Conservation (phyloP, 805 yeast genomes). For the Candida bentonensis region DNA sequence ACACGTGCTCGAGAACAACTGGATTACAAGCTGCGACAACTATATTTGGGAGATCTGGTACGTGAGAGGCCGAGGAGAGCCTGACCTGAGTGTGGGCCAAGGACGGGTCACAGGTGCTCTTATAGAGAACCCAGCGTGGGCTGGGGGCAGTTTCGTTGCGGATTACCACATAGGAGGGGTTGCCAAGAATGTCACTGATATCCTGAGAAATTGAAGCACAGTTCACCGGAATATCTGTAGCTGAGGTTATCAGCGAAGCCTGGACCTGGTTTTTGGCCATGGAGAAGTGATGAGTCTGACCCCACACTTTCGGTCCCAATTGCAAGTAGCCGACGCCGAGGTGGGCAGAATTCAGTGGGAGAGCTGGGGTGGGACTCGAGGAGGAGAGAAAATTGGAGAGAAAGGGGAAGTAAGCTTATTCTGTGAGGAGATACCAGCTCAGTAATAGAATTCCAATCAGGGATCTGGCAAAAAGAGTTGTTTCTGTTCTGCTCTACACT, state of each 20-base stretch:
- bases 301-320: neutral
- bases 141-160: neutral
- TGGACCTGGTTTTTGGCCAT: conserved; percentile 2
- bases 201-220: neutral
- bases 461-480: too few species aligned
- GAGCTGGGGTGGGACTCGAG: too few species aligned
- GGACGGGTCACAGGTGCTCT: neutral
- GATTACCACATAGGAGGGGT: neutral
- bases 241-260: conserved; percentile 4
- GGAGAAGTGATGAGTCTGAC: neutral
- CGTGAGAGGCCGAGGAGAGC: neutral
- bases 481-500: too few species aligned
- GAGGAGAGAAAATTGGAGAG: too few species aligned
- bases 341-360: too few species aligned
- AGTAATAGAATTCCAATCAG: too few species aligned
- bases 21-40: neutral
- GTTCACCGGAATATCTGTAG: conserved; percentile 1
- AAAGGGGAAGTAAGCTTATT: too few species aligned
- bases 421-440: too few species aligned
- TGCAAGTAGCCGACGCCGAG: too few species aligned
- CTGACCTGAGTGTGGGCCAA: neutral
- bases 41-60: neutral
- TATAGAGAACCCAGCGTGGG: neutral
- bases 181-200: neutral
- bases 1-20: neutral